phyloP scores from a whole-genome alignment of 768 basidiomycete genomes.

The Clavaria fumosa region DNA sequence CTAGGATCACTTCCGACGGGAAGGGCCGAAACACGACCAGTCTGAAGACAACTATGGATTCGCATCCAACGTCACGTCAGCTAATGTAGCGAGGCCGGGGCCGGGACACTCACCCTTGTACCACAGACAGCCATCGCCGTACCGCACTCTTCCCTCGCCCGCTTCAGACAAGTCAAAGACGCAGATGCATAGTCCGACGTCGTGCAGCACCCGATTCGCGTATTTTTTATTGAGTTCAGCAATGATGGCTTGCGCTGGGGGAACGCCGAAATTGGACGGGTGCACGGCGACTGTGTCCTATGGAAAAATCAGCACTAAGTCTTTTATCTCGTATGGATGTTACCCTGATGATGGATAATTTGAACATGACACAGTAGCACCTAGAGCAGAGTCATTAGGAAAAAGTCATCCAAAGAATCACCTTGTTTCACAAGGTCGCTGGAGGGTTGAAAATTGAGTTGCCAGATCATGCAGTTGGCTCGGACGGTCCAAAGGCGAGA shows the following conservation, averaged over 20 bases:
- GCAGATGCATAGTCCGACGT: conserved; percentile 82
- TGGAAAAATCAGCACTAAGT: not conserved
- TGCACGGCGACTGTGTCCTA: conserved; percentile 89
- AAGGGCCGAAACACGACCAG: conserved; percentile 89
- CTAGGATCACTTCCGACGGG: conserved; percentile 75
- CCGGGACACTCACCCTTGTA: conserved; percentile 57
- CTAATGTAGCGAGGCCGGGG: not conserved
- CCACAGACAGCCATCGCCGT: conserved; percentile 91
- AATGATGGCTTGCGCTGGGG: conserved; percentile 64
- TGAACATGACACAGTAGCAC: too few relatives aligned
- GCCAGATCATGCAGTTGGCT: too few relatives aligned
- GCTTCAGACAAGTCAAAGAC: conserved; percentile 78
- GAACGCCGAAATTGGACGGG: conserved; percentile 69
- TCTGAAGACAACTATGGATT: conserved; percentile 59
- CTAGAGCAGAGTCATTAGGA: too few relatives aligned
- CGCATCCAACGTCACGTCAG: conserved; percentile 2
- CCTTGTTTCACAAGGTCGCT: too few relatives aligned
- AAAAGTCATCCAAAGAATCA: too few relatives aligned
- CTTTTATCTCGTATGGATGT: conserved; percentile 6
- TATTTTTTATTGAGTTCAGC: conserved; percentile 92
- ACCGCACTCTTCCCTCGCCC: conserved; percentile 85
- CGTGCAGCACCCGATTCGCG: conserved; percentile 79
- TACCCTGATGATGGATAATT: conserved; percentile 31
- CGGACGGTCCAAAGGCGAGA: too few relatives aligned
- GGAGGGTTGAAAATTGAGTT: too few relatives aligned